Base-by-base conservation (phyloP, 2,329 filamentous ascomycete species). In the Volutella citrinella region DNA sequence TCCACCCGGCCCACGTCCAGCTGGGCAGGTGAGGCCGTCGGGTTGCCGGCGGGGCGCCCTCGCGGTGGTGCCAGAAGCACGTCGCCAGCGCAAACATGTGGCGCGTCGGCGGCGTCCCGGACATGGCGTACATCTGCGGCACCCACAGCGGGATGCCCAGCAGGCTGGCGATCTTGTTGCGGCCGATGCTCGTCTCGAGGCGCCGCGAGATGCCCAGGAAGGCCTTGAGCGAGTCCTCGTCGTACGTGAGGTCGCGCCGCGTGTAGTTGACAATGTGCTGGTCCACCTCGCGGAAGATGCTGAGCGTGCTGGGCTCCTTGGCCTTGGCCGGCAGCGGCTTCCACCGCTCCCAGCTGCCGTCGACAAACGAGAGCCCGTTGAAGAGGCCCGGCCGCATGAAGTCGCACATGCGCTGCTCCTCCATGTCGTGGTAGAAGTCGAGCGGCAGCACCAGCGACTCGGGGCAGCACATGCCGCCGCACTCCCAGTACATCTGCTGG, bases 401-500 rank as follows among this genome's bases (percentile, higher is more conserved):
- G 33, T 61, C 59, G 24, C 44, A 52, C 59, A 62, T 61, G 4
- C 56, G 54, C 28, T 57, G 55, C 34, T 61, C 55, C 4, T 54
- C 51, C 30, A 37, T 36, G 15, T 61, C 53, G 27, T 62, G 53
- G 25, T 60, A 57, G n/a, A 52, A 47, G 7, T 53, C 44, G 1
- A 63, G 40, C 0, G 59, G 59, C 9, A 62, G 30, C 3, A 57
- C 43, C 2, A 62, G 40, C 4, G 57, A 55, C 32, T 64, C 60
- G 1, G 59, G 59, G 32, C 59, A 63, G 6, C 56, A 51, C 60
- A 63, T 62, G 28, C 57, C 58, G 25, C 53, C 59, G 23, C 63
- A 66, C 23, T 66, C 58, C 51, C 60, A 65, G 33, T 63, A 65
- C 50, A 62, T 59, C 35, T 65, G 59, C 20, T 58, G 48, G n/a